Conservation (phyloP, 2,329 filamentous ascomycete species). For the Sarocladiaceae sp. region DNA sequence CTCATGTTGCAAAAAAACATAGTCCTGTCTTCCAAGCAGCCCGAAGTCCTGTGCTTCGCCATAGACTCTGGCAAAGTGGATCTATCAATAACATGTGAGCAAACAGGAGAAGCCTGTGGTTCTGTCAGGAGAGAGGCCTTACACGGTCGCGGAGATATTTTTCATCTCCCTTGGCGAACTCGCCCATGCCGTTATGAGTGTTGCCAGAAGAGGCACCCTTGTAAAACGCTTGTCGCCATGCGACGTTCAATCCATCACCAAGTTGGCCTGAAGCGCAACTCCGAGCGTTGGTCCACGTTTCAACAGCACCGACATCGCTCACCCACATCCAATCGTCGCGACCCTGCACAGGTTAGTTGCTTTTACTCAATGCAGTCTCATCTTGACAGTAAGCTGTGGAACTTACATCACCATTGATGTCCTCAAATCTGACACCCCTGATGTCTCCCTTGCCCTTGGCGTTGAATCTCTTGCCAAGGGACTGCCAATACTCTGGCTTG, state of each 20-base stretch:
- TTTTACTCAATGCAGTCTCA: background rate
- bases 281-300: background rate
- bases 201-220: background rate
- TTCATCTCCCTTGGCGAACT: background rate
- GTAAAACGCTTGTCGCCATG: background rate
- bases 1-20: constrained; percentile 10
- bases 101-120: too few relatives aligned
- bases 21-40: constrained; percentile 6
- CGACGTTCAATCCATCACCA: background rate
- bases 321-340: background rate
- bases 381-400: background rate
- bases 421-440: constrained; percentile 16
- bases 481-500: constrained; percentile 24
- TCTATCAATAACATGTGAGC: background rate
- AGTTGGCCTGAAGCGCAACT: background rate
- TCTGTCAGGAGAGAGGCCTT: too few relatives aligned
- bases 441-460: constrained; percentile 13
- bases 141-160: background rate
- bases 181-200: background rate
- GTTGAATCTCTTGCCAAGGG: constrained; percentile 17
- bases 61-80: constrained; percentile 9
- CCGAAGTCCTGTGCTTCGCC: constrained; percentile 6
- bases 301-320: background rate
- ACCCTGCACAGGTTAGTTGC: background rate
- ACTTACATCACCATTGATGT: constrained; percentile 15